A percentile compares a stretch with the other conserved stretches of the same genome.
These are phyloP conservation scores for Phytopythium sindhum DNA, from an alignment of 352 stramenopile species.

Conservation along the genomic window DNA sequence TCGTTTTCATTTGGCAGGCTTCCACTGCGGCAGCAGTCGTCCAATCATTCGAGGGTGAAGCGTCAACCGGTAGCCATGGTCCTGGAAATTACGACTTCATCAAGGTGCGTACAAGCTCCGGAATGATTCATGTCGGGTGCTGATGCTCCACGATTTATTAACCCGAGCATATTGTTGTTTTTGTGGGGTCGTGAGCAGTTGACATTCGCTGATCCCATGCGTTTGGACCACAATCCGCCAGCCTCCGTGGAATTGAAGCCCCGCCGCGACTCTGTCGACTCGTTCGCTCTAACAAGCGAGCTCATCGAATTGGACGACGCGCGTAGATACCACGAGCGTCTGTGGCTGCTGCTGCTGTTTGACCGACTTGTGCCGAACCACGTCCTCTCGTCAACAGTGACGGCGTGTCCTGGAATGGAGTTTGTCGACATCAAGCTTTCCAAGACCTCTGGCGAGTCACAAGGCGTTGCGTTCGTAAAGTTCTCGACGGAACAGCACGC, in stretches of 20 bases:
- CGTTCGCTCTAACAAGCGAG: background rate
- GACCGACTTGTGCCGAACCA: slow-evolving; percentile 59
- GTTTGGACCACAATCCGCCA: background rate
- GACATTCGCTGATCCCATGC: slow-evolving; percentile 1
- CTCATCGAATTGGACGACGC: background rate
- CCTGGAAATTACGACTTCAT: slow-evolving; percentile 41
- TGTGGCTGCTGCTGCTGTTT: slow-evolving; percentile 74
- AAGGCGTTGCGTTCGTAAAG: slow-evolving; percentile 75
- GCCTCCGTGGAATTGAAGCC: background rate
- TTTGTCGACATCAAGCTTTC: slow-evolving; percentile 82
- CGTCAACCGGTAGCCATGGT: slow-evolving; percentile 26
- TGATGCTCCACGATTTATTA: background rate
- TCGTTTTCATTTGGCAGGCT: slow-evolving; percentile 22
- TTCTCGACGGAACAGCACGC: slow-evolving; percentile 56
- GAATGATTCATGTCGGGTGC: background rate
- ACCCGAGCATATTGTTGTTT: background rate
- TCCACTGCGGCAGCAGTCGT: slow-evolving; percentile 47
- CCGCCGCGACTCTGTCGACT: background rate
- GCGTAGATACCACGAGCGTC: slow-evolving; percentile 19
- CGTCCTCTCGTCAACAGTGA: slow-evolving; percentile 58
- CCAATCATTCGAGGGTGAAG: slow-evolving; percentile 50
- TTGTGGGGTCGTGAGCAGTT: background rate
- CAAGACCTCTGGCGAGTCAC: slow-evolving; percentile 52
- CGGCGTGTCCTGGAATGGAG: slow-evolving; percentile 61
- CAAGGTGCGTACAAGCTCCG: slow-evolving; percentile 24